Evolutionary conservation across 352 stramenopile genomes (phyloP), one percentile per base, ranked within the genome.

Genomic region (Phytophthora aleatoria): DNA sequence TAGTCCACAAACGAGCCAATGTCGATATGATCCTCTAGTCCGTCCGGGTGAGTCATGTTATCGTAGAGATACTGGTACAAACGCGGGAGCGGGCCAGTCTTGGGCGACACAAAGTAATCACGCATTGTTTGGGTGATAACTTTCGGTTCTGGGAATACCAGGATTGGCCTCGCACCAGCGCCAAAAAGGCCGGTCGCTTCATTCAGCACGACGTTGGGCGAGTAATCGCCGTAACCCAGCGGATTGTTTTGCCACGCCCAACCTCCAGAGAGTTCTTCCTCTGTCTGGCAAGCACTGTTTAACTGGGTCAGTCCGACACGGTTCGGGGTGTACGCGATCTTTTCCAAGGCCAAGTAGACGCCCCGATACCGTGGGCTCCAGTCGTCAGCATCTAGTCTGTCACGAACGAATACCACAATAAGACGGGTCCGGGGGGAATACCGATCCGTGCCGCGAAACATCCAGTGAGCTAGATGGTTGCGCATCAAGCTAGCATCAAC

Each of bases 1-100:
- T 90, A 91, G 64, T 91, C 83, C 5, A 82, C 80, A 33, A 89
- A 91, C 20, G 80, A 90, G 2, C 80, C 80, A 36, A 91, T 71
- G 30, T 91, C 83, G 9, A 91, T 64, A 55, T 85, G 67, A 5
- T 80, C 55, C 33, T 83, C 72, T 10, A 91, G 65, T 5, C 64
- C 63, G 56, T 85, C 69, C 0, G 80, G 74, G 12, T 76, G 42
- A 1, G 73, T 89, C 80, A 91, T 88, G 38, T 89, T 85, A 16
- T 85, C 75, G 43, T 82, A 85, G 7, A 91, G 55, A 41, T 75
- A 84, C 50, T 77, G 67, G 38, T 90, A 89, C 61, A 88, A 66
- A n/a, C 64, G 69, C 13, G 81, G 73, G 11, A 91, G 59, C 15
- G 79, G 79, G 6, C 81, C 80, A 8, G 75, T 89, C 27, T 73